Percentiles rank a stretch among this genome's conserved stretches.
Conservation (phyloP, 2,329 filamentous ascomycete genomes). For the Cytospora leucostoma region DNA sequence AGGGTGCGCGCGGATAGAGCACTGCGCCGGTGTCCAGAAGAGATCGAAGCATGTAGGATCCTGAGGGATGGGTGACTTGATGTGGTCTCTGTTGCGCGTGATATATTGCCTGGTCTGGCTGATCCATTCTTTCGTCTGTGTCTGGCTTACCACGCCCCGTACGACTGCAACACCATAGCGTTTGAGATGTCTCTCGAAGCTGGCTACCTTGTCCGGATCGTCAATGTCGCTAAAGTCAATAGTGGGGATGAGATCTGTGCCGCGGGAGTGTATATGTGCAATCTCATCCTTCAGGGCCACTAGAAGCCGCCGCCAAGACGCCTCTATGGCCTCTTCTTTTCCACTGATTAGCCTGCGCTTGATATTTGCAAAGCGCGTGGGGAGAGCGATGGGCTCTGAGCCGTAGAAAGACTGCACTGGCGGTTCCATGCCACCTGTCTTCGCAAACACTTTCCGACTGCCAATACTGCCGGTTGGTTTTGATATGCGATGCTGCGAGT, state of each 20-base stretch:
- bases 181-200: conserved; percentile 58
- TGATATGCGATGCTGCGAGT: conserved; percentile 26
- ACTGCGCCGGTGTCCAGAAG: conserved; percentile 72
- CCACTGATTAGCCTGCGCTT: conserved; percentile 57
- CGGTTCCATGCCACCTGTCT: conserved; percentile 44
- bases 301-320: conserved; percentile 58
- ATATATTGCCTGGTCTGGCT: conserved; percentile 62
- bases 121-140: conserved; percentile 60
- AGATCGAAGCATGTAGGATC: conserved; percentile 72
- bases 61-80: conserved; percentile 58
- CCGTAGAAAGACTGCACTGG: conserved; percentile 60
- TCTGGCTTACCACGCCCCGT: conserved; percentile 61
- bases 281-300: conserved; percentile 53
- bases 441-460: conserved; percentile 32
- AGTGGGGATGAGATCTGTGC: conserved; percentile 55
- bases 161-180: conserved; percentile 67
- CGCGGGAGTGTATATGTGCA: conserved; percentile 52
- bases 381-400: conserved; percentile 58
- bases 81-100: conserved; percentile 46
- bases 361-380: conserved; percentile 58
- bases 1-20: conserved; percentile 66
- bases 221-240: conserved; percentile 56
- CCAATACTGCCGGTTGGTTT: conserved; percentile 26
- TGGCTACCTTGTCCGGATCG: conserved; percentile 48
- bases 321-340: conserved; percentile 55